phyloP scores from a whole-genome alignment of 2,329 filamentous ascomycete species.

The Zalaria obscura region DNA sequence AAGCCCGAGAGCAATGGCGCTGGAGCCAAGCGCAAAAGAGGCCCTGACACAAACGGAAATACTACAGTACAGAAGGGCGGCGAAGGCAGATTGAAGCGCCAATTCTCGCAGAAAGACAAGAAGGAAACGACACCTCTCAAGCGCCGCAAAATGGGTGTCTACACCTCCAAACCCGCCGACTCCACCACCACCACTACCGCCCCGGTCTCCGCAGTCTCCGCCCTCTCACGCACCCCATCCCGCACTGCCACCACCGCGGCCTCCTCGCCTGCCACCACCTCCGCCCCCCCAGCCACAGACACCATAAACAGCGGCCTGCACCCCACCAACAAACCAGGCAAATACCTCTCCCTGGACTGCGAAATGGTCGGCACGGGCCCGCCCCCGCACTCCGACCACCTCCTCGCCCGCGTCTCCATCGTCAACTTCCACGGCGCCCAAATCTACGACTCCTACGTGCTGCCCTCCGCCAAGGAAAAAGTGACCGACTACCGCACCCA shows the following conservation, averaged over 20 bases:
- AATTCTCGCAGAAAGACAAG: slow-evolving; percentile 1
- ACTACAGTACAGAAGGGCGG: slow-evolving; percentile 6
- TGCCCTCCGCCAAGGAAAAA: slow-evolving; percentile 43
- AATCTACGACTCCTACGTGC: slow-evolving; percentile 87
- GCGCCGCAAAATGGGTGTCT: slow-evolving; percentile 38
- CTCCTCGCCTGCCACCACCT: slow-evolving; percentile 39
- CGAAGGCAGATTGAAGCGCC: slow-evolving; percentile 10
- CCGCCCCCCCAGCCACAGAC: slow-evolving; percentile 26
- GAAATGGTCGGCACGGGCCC: slow-evolving; percentile 90
- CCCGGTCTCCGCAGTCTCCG: slow-evolving; percentile 32
- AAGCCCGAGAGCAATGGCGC: slow-evolving; percentile 7
- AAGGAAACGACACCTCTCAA: slow-evolving; percentile 5
- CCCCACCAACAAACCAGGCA: slow-evolving; percentile 55
- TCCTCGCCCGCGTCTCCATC: slow-evolving; percentile 72
- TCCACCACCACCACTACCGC: slow-evolving; percentile 35
- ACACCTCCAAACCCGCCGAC: slow-evolving; percentile 14
- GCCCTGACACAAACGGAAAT: slow-evolving; percentile 7
- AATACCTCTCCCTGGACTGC: slow-evolving; percentile 88
- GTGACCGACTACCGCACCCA: slow-evolving; percentile 85
- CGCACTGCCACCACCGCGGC: slow-evolving; percentile 46
- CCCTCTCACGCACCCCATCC: slow-evolving; percentile 49
- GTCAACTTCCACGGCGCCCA: slow-evolving; percentile 91
- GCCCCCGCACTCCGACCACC: slow-evolving; percentile 49
- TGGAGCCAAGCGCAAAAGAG: slow-evolving; percentile 20
- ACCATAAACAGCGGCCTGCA: slow-evolving; percentile 28